Evolutionary conservation across 805 yeast genomes (phyloP), one percentile per base, ranked within the genome.

Genomic region (Ogataea nitratoaversa): DNA sequence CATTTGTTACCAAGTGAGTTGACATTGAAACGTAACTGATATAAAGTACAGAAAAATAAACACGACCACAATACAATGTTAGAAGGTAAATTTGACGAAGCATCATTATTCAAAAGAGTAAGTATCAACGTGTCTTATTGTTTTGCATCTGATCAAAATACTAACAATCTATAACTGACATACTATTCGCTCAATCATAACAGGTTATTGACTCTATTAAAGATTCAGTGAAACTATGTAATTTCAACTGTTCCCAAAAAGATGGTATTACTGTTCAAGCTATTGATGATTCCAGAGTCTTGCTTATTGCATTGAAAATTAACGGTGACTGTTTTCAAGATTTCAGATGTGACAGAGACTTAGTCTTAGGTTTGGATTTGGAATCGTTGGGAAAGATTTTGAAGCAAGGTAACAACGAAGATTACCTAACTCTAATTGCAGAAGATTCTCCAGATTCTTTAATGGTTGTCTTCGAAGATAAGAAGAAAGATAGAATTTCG

Each of bases 51-150:
- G 4, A 17, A 23, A 23, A 16, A 14, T 23, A 23, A 11, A 17
- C n/a, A 14, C 14, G 7, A 12, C n/a, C 19, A 17, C 8, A 29
- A n/a, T 20, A 32, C 18, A 24, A 93, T 93, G 98, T 79, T 93
- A 70, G 99, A 93, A 79, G 98, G 96, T 52, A 90, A 89, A 72
- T 86, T 93, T 54, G 91, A 84, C 56, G 90, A 89, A 71, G 96
- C 98, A 40, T 76, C 90, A 42, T 76, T 89, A 50, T 78, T 93
- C 62, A 93, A 93, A 68, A 89, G 85, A 66, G 76, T 74, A 56
- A 22, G 72, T 63, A 6, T 7, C 13, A 12, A 14, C 17, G n/a
- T 13, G 7, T 9, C 14, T 37, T 16, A n/a, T 19, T 25, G 3
- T 17, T 9, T 11, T 25, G 16, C 8, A 7, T 14, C 17, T 19